Evolutionary conservation across 495 filamentous ascomycete species (phyloP).

Genomic region (Ramalina intermedia): DNA sequence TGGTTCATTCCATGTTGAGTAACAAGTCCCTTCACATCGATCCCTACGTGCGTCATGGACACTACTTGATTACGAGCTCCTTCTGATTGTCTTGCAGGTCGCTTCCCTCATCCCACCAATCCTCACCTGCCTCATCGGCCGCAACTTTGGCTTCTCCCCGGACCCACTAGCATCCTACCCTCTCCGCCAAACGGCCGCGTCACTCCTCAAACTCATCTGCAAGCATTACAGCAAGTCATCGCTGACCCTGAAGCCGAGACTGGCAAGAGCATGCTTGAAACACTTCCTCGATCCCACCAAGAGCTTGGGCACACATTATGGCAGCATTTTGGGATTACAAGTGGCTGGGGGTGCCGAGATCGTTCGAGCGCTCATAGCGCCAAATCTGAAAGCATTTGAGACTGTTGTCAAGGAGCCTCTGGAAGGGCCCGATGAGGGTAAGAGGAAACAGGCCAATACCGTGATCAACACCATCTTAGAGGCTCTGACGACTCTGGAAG

Average conservation of each 20-base stretch:
- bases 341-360: conserved; percentile 63
- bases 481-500: conserved; percentile 36
- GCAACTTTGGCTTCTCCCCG: conserved; percentile 50
- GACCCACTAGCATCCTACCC: conserved; percentile 51
- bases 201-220: conserved; percentile 57
- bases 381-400: conserved; percentile 68
- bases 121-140: conserved; percentile 79
- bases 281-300: conserved; percentile 73
- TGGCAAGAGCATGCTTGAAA: conserved; percentile 85
- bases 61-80: not conserved
- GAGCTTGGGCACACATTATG: conserved; percentile 69
- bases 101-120: conserved; percentile 76
- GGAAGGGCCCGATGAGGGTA: conserved; percentile 29
- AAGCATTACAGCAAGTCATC: conserved; percentile 62
- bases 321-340: conserved; percentile 64
- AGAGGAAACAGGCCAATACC: conserved; percentile 44
- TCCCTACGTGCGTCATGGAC: conserved; percentile 51
- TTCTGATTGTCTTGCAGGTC: conserved; percentile 25
- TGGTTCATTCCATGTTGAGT: conserved; percentile 65
- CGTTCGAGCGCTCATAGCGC: conserved; percentile 65
- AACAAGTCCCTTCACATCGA: conserved; percentile 75
- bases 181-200: conserved; percentile 71
- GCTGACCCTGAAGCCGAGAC: conserved; percentile 63
- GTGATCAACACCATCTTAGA: conserved; percentile 46
- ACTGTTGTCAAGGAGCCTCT: conserved; percentile 49